Base-by-base conservation (phyloP, 208 protist genomes). In the Wallacemonas sp. region DNA sequence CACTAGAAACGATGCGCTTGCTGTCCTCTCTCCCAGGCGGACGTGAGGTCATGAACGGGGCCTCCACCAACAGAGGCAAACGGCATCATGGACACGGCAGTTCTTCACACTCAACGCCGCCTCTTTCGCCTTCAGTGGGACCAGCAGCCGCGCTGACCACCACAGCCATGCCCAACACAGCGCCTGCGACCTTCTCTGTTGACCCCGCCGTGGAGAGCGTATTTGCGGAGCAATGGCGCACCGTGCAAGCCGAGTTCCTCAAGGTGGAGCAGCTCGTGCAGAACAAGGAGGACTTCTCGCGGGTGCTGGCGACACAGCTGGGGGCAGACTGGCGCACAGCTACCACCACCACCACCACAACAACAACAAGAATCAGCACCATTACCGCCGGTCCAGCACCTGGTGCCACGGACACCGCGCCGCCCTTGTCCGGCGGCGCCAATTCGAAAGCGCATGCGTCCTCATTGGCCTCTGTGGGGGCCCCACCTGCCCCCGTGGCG, bases 281-380 rank as follows among this genome's bases (percentile, higher is more conserved):
- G 9, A 93, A 90, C 46, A 47, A 42, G 11, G 65, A 68, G 5
- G 82, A 90, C 73, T n/a, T 90, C n/a, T 51, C 49, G 8, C n/a
- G n/a, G 26, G 51, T 63, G n/a, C n/a, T n/a, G n/a, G n/a, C n/a
- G n/a, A n/a, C n/a, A n/a, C n/a, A n/a, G n/a, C n/a, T n/a, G n/a
- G 2, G 30, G 17, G 33, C 36, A 17, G 21, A 24, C 8, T 38
- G 55, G 8, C 26, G 12, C 36, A 41, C 36, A 41, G 6, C 36
- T 41, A 2, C 30, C 51, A 3, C 36, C 17, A 17, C 27, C 24
- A 47, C 14, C 19, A 12, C 33, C 19, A 5, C 49, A n/a, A 3
- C 44, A 56, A 17, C 41, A 6, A 4, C 60, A 3, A 36, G 21
- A 44, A 2, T 14, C 45, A 60, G 15, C 19, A 36, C 22, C 15